Evolutionary conservation across 345 rosid species (phyloP).

Genomic region (Populus davidiana): DNA sequence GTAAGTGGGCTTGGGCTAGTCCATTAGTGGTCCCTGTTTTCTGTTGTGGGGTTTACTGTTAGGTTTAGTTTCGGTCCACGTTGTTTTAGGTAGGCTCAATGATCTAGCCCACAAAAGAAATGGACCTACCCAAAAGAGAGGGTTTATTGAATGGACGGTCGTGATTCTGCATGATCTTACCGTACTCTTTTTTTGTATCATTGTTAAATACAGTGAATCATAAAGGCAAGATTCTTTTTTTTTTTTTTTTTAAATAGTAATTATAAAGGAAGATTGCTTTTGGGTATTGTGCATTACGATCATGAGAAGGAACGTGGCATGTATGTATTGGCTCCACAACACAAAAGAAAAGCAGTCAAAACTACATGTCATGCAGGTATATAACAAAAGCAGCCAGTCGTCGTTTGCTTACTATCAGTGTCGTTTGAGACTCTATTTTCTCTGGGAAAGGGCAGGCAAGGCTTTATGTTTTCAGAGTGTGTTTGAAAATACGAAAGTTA

Average conservation of each 20-base stretch:
- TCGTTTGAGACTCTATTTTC: too few relatives aligned
- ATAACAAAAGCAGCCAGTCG: background rate
- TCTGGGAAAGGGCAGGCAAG: background rate
- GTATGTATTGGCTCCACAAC: background rate
- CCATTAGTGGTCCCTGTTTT: constrained; percentile 1
- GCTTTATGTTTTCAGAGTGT: background rate
- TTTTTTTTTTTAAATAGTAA: too few relatives aligned
- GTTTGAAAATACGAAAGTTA: too few relatives aligned
- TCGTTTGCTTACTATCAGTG: background rate
- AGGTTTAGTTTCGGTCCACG: background rate
- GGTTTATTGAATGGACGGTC: too few relatives aligned
- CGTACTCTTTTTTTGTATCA: background rate
- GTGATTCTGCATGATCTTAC: background rate
- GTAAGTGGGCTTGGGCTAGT: constrained; percentile 9
- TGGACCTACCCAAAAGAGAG: background rate
- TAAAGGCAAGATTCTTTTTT: background rate
- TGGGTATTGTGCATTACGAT: background rate
- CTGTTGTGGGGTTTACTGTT: background rate
- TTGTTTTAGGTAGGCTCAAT: background rate
- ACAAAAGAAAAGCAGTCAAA: background rate
- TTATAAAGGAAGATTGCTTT: background rate
- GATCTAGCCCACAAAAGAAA: background rate
- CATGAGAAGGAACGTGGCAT: background rate
- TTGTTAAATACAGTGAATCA: background rate
- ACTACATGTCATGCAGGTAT: background rate